These are phyloP conservation scores for Sphenostylis stenocarpa DNA, from an alignment of 306 rosid species.

Conservation along the genomic window DNA sequence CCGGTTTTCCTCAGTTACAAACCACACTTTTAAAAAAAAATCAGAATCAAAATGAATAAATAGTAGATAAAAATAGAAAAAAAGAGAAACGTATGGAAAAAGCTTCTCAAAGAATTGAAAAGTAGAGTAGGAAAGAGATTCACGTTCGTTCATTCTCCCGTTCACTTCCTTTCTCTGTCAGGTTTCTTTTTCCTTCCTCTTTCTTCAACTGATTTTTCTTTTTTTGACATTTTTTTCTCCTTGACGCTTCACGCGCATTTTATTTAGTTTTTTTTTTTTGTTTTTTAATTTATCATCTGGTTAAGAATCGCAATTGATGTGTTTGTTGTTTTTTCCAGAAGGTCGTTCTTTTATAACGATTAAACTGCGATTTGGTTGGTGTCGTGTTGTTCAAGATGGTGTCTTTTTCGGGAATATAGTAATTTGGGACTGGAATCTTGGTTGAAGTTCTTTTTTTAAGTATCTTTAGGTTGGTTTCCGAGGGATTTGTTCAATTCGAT, in stretches of 20 bases:
- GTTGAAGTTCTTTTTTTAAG: constrained; percentile 23
- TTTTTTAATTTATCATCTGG: not conserved
- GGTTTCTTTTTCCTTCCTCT: constrained; percentile 33
- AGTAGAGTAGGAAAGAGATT: not conserved
- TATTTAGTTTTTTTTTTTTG: not conserved
- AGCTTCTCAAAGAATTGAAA: not conserved
- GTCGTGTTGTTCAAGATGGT: constrained; percentile 29
- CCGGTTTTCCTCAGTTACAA: constrained; percentile 15
- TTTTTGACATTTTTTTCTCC: not conserved
- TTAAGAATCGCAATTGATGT: constrained; percentile 28
- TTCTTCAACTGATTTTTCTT: not conserved
- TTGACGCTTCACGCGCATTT: not conserved
- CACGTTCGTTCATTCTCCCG: not conserved
- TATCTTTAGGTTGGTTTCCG: constrained; percentile 25
- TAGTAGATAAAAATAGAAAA: not conserved
- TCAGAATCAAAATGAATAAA: not conserved
- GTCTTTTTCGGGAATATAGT: constrained; percentile 24
- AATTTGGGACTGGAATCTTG: constrained; percentile 17
- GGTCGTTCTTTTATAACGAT: constrained; percentile 34
- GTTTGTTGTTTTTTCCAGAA: constrained; percentile 31
- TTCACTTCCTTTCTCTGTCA: constrained; percentile 24
- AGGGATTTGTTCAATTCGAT: no score
- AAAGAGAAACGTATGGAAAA: constrained; percentile 16
- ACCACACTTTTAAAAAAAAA: constrained; percentile 38
- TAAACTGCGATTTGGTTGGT: constrained; percentile 29